phyloP scores from a whole-genome alignment of 2,329 filamentous ascomycete species.

The Neonectria ditissima region DNA sequence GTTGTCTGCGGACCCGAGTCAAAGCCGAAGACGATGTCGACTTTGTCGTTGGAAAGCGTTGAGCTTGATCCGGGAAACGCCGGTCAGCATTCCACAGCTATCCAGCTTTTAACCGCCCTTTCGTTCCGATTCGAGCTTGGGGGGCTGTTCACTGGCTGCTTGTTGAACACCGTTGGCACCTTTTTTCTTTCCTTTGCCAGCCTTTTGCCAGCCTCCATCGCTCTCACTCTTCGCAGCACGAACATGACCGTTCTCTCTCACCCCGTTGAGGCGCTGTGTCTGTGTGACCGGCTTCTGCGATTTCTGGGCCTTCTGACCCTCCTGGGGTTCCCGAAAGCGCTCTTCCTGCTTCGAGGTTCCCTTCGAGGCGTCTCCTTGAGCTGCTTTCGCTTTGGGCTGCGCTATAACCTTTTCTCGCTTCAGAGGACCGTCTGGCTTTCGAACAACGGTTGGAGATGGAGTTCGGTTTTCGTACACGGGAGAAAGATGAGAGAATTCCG shows the following conservation, averaged over 20 bases:
- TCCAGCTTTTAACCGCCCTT: slow-evolving; percentile 67
- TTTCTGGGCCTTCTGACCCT: slow-evolving; percentile 41
- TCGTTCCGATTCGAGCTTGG: slow-evolving; percentile 70
- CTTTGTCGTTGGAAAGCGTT: neutral
- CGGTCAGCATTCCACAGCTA: slow-evolving; percentile 4
- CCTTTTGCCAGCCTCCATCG: slow-evolving; percentile 69
- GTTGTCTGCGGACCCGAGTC: slow-evolving; percentile 10
- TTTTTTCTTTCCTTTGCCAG: slow-evolving; percentile 63
- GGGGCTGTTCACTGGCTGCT: slow-evolving; percentile 63
- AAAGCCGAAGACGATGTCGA: slow-evolving; percentile 1
- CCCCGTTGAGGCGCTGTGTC: slow-evolving; percentile 53
- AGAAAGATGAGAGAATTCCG: slow-evolving; percentile 69
- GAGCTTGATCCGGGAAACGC: neutral
- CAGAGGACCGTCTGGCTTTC: slow-evolving; percentile 62
- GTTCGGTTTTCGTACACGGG: slow-evolving; percentile 81
- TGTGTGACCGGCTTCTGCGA: slow-evolving; percentile 43
- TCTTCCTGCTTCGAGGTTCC: slow-evolving; percentile 19
- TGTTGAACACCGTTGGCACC: slow-evolving; percentile 52
- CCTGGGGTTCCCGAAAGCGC: slow-evolving; percentile 24
- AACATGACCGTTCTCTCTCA: slow-evolving; percentile 64
- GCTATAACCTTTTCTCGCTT: slow-evolving; percentile 43
- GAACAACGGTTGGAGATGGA: slow-evolving; percentile 73
- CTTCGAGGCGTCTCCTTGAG: slow-evolving; percentile 38
- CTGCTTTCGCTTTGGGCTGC: slow-evolving; percentile 34
- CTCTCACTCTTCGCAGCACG: slow-evolving; percentile 67